Evolutionary conservation across 192 early-diverging fungal species (phyloP).

Genomic region (Anaeromyces robustus): DNA sequence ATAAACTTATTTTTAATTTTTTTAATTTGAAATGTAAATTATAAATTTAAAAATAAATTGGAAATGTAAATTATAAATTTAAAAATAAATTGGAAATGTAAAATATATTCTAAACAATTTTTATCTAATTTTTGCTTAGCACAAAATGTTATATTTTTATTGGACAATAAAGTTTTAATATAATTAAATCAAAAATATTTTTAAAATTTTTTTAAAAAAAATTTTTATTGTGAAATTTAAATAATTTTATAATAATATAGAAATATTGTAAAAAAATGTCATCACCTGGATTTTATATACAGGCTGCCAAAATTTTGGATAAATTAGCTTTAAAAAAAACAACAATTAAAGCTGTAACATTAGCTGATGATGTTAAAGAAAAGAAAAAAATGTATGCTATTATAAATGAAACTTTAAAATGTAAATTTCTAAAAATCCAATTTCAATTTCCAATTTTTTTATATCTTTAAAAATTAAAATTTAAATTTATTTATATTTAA

Average conservation of each 20-base stretch:
- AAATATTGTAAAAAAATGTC: no score
- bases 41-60: no score
- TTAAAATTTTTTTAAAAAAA: background rate
- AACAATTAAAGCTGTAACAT: slow-evolving; percentile 53
- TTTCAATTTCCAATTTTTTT: no score
- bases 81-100: no score
- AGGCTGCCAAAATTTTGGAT: slow-evolving; percentile 59
- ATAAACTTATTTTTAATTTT: no score
- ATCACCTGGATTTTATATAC: slow-evolving; percentile 31
- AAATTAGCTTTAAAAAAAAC: slow-evolving; percentile 52
- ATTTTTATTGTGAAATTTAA: no score
- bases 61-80: no score
- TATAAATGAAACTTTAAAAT: slow-evolving; percentile 83
- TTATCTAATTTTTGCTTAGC: background rate
- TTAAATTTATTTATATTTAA: background rate
- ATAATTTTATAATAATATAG: no score
- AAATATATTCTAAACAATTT: no score
- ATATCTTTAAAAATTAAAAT: background rate
- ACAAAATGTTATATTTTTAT: background rate
- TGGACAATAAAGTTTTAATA: background rate
- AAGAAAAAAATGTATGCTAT: slow-evolving; percentile 81
- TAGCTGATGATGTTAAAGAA: slow-evolving; percentile 22
- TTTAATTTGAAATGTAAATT: no score
- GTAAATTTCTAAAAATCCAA: slow-evolving; percentile 12
- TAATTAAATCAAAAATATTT: background rate